These are phyloP conservation scores for Populus alba DNA, from an alignment of 345 rosid species.

Conservation along the genomic window DNA sequence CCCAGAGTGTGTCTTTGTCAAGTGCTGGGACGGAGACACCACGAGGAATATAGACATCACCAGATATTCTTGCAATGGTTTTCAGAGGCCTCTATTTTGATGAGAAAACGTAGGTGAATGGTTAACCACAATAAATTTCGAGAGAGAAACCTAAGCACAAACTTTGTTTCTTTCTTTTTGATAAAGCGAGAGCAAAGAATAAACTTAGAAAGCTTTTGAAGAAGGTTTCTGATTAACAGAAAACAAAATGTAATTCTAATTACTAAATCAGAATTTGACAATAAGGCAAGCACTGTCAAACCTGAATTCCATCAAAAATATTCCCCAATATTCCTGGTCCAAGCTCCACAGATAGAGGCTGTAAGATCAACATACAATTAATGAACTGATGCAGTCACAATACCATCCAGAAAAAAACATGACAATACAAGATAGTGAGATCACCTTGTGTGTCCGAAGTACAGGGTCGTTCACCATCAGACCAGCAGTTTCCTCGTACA, in stretches of 20 bases:
- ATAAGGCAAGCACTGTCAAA: slow-evolving; percentile 25
- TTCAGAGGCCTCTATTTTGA: slow-evolving; percentile 84
- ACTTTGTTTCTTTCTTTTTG: neutral
- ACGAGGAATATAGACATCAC: slow-evolving; percentile 98
- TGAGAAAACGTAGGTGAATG: neutral
- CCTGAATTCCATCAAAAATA: slow-evolving; percentile 99
- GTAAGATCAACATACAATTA: slow-evolving; percentile 30
- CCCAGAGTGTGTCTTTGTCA: slow-evolving; percentile 94
- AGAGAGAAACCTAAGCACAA: neutral
- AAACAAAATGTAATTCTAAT: neutral
- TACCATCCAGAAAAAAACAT: neutral
- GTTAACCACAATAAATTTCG: neutral
- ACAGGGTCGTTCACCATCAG: slow-evolving; percentile 94
- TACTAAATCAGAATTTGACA: neutral
- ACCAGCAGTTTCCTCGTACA: slow-evolving; percentile 96
- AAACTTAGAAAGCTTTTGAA: slow-evolving; percentile 3
- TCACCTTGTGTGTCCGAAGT: slow-evolving; percentile 85
- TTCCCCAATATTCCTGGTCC: slow-evolving; percentile 99
- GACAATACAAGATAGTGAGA: neutral
- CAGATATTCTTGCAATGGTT: slow-evolving; percentile 89
- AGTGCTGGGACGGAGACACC: slow-evolving; percentile 98
- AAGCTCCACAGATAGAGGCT: slow-evolving; percentile 96
- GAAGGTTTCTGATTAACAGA: neutral
- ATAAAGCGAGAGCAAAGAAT: neutral
- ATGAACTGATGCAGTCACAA: slow-evolving; percentile 16